These are phyloP conservation scores for Extremus antarcticus DNA, from an alignment of 495 filamentous ascomycete genomes.

Conservation along the genomic window DNA sequence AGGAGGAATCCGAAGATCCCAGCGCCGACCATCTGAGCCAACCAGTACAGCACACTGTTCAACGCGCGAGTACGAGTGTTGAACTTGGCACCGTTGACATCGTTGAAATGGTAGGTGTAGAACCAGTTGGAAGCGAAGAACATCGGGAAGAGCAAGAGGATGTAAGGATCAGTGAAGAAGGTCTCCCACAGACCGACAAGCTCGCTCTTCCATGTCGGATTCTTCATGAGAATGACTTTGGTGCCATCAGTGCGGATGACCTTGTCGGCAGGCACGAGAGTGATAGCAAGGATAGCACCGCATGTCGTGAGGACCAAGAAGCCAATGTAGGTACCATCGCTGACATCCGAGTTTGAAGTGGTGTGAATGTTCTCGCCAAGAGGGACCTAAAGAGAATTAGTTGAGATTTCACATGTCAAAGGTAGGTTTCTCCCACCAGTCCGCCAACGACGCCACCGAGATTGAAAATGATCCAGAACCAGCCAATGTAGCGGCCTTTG, in stretches of 20 bases:
- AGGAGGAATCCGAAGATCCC: conserved; percentile 65
- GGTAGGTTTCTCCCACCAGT: conserved; percentile 40
- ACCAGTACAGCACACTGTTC: conserved; percentile 80
- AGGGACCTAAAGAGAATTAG: conserved; percentile 42
- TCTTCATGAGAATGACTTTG: conserved; percentile 76
- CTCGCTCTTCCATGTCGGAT: conserved; percentile 62
- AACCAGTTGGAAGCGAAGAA: conserved; percentile 37
- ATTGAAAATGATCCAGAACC: conserved; percentile 96
- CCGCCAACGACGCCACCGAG: conserved; percentile 82
- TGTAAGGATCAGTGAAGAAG: conserved; percentile 59
- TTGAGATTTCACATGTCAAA: neutral
- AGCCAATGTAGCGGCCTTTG: conserved; percentile 81
- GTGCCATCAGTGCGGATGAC: conserved; percentile 74
- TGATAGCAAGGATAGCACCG: conserved; percentile 62
- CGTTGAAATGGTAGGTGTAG: conserved; percentile 44
- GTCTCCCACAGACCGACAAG: conserved; percentile 69
- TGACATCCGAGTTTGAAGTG: conserved; percentile 47
- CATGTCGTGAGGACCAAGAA: conserved; percentile 78
- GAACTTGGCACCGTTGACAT: conserved; percentile 60
- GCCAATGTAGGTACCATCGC: conserved; percentile 78
- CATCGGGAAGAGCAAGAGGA: conserved; percentile 63
- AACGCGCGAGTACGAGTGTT: conserved; percentile 71
- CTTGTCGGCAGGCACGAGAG: conserved; percentile 63
- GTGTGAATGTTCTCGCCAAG: conserved; percentile 69
- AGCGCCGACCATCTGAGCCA: conserved; percentile 78